phyloP scores from a whole-genome alignment of 305 asterid species.

The Salvia sclarea region DNA sequence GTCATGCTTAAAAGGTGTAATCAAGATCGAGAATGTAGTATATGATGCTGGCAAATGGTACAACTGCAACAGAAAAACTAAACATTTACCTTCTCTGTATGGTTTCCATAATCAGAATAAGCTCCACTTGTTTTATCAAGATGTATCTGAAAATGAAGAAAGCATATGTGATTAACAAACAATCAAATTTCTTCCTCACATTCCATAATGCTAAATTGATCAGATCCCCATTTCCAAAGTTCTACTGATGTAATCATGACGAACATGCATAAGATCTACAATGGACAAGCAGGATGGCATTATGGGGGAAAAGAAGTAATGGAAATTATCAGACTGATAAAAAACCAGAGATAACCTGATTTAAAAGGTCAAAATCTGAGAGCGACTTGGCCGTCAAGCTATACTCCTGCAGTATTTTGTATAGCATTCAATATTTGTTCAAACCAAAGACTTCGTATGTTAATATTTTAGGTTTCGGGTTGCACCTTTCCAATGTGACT shows the following conservation, averaged over 20 bases:
- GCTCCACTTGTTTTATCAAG: constrained; percentile 67
- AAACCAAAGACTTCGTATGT: constrained; percentile 7
- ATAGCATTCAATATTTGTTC: constrained; percentile 28
- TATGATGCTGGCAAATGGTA: constrained; percentile 11
- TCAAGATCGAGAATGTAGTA: constrained; percentile 14
- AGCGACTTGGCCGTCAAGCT: constrained; percentile 64
- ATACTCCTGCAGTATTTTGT: constrained; percentile 65
- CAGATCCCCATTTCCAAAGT: not conserved
- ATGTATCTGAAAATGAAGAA: constrained; percentile 67
- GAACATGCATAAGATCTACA: not conserved
- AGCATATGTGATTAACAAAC: constrained; percentile 19
- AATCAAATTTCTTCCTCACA: constrained; percentile 20
- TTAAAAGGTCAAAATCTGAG: constrained; percentile 89
- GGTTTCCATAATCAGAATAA: constrained; percentile 94
- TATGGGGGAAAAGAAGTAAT: not conserved
- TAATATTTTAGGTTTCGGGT: constrained; percentile 2
- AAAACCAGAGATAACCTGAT: constrained; percentile 51
- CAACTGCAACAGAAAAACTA: constrained; percentile 23
- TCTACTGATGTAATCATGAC: constrained; percentile 10
- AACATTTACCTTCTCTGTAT: constrained; percentile 75
- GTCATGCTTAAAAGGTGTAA: constrained; percentile 5
- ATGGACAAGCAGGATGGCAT: not conserved
- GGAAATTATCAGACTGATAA: constrained; percentile 8
- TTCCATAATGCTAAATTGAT: constrained; percentile 15
- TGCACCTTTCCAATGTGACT: constrained; percentile 59